Evolutionary conservation across 768 basidiomycete genomes (phyloP).

Genomic region (Leccinum subtestaceum): DNA sequence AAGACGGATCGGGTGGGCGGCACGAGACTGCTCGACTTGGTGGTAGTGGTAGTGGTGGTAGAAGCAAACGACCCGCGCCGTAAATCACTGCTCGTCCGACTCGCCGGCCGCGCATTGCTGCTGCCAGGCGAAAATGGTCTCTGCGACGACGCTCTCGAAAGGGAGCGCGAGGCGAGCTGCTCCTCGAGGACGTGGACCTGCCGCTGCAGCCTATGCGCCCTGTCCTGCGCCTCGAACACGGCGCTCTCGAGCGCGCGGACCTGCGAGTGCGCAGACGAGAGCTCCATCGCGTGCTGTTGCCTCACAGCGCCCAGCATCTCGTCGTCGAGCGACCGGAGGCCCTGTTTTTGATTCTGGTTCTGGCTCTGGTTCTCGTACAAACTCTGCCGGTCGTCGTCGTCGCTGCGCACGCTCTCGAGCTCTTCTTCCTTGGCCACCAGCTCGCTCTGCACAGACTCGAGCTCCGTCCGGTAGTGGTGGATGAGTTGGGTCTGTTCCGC

Average conservation of each 20-base stretch:
- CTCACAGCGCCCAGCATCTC: conserved; percentile 68
- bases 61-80: conserved; percentile 36
- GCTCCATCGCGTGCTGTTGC: conserved; percentile 77
- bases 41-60: too few relatives aligned
- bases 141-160: conserved; percentile 40
- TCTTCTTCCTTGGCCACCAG: conserved; percentile 63
- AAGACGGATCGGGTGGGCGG: conserved; percentile 55
- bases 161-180: conserved; percentile 50
- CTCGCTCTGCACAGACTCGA: conserved; percentile 67
- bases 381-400: conserved; percentile 21
- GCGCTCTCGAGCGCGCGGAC: conserved; percentile 73
- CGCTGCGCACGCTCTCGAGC: conserved; percentile 49
- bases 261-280: conserved; percentile 76
- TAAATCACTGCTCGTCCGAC: conserved; percentile 38
- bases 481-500: conserved; percentile 66
- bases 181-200: conserved; percentile 65
- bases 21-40: conserved; percentile 29
- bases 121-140: conserved; percentile 45
- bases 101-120: conserved; percentile 38
- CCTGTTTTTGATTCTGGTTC: background rate
- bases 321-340: conserved; percentile 59
- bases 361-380: too few relatives aligned
- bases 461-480: conserved; percentile 61
- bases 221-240: conserved; percentile 71
- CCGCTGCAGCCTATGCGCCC: conserved; percentile 63